Evolutionary conservation across 371 early-diverging fungal species (phyloP).

Genomic region (Mucor mucedo): DNA sequence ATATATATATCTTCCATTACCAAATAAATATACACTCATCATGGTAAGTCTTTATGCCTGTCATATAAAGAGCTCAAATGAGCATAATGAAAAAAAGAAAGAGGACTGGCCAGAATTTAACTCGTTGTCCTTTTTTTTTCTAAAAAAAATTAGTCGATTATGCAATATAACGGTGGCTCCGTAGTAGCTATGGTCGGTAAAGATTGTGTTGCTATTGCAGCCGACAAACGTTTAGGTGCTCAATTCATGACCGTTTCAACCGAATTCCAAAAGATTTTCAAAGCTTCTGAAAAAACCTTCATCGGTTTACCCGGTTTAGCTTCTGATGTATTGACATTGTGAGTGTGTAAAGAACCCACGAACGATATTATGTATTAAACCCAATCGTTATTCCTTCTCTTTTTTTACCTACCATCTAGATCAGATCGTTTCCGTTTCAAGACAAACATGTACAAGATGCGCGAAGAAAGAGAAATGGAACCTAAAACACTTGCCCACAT

Average conservation of each 20-base stretch:
- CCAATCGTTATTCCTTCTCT: not conserved
- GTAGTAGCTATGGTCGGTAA: slow-evolving; percentile 99
- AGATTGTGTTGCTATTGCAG: slow-evolving; percentile 97
- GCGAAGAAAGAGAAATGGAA: slow-evolving; percentile 96
- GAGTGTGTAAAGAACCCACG: slow-evolving; percentile 30
- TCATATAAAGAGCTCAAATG: not conserved
- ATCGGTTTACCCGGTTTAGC: slow-evolving; percentile 96
- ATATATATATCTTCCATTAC: slow-evolving; percentile 2
- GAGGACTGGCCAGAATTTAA: too few relatives aligned
- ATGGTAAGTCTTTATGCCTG: slow-evolving; percentile 1
- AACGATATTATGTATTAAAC: not conserved
- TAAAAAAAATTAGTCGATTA: slow-evolving; percentile 63
- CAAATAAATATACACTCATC: slow-evolving; percentile 16
- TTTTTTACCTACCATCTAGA: slow-evolving; percentile 42
- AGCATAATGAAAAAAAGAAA: too few relatives aligned
- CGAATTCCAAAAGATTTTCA: slow-evolving; percentile 94
- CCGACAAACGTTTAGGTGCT: slow-evolving; percentile 93
- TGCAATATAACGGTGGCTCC: slow-evolving; percentile 94
- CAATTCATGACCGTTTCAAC: slow-evolving; percentile 94
- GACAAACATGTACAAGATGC: slow-evolving; percentile 96
- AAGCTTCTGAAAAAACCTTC: slow-evolving; percentile 84
- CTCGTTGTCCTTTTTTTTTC: not conserved
- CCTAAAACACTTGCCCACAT: slow-evolving; percentile 95
- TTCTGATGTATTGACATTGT: slow-evolving; percentile 97
- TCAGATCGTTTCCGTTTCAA: slow-evolving; percentile 92